Conservation (phyloP, 139 green algal species). For the Desmodesmus armatus region DNA sequence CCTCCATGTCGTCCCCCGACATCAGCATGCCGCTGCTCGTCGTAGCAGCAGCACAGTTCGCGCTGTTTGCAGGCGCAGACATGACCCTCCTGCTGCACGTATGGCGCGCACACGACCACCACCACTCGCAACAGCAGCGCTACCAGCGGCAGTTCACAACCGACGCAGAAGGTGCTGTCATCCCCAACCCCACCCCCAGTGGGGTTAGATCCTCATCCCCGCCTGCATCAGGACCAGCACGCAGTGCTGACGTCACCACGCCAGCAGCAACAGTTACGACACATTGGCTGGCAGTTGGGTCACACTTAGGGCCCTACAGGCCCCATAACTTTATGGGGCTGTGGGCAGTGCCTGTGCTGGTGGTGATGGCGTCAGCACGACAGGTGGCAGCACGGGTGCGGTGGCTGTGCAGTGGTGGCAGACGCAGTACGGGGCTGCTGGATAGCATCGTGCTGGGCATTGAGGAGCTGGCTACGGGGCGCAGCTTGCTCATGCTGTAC, state of each 20-base stretch:
- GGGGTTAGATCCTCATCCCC: too few relatives aligned
- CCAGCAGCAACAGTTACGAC: neutral
- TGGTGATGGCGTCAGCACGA: neutral
- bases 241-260: neutral
- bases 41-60: constrained; percentile 42
- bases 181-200: too few relatives aligned
- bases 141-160: neutral
- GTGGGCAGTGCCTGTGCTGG: neutral
- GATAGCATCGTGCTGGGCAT: constrained; percentile 2
- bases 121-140: neutral
- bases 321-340: neutral
- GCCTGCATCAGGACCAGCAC: neutral
- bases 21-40: constrained; percentile 31
- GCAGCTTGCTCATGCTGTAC: constrained; percentile 81
- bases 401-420: neutral
- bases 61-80: constrained; percentile 35
- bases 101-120: constrained; percentile 28
- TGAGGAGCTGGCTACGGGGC: constrained; percentile 1
- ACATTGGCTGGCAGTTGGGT: too few relatives aligned
- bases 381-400: neutral
- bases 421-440: constrained; percentile 10
- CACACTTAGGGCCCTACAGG: too few relatives aligned
- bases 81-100: constrained; percentile 41
- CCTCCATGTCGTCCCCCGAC: constrained; percentile 18
- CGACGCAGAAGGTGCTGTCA: too few relatives aligned